Evolutionary conservation across 345 rosid genomes (phyloP).

Genomic region (Laguncularia racemosa): DNA sequence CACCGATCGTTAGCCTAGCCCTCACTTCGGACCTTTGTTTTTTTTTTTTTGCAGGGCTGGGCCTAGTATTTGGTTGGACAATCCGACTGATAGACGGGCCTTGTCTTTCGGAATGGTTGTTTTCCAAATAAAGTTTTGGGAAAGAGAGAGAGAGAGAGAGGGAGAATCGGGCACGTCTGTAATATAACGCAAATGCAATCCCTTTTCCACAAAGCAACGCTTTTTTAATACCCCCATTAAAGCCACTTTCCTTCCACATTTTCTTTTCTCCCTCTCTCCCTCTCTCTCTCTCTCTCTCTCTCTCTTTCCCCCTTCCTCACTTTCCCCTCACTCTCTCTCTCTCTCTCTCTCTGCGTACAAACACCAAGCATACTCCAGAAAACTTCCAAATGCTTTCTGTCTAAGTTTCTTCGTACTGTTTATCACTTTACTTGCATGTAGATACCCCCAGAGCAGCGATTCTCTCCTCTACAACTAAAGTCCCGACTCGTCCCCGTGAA

Average conservation of each 20-base stretch:
- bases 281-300: background rate
- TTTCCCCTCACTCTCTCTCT: background rate
- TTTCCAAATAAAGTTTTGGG: too few species aligned
- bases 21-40: too few species aligned
- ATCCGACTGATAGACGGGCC: too few species aligned
- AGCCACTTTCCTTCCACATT: background rate
- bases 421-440: background rate
- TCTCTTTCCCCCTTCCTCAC: background rate
- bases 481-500: constrained; percentile 12
- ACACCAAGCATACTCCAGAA: too few species aligned
- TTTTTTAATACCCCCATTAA: background rate
- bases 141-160: too few species aligned
- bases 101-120: too few species aligned
- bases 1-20: too few species aligned
- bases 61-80: too few species aligned
- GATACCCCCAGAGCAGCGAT: constrained; percentile 15
- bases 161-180: too few species aligned
- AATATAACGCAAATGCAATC: too few species aligned
- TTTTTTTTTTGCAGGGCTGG: too few species aligned
- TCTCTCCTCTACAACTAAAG: constrained; percentile 3
- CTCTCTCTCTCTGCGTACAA: background rate
- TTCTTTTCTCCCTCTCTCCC: background rate
- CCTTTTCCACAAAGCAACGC: background rate
- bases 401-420: background rate
- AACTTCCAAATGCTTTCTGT: background rate